Percentiles rank a stretch among this genome's conserved stretches.
These are phyloP conservation scores for Purshia tridentata DNA, from an alignment of 306 rosid species.

Conservation along the genomic window DNA sequence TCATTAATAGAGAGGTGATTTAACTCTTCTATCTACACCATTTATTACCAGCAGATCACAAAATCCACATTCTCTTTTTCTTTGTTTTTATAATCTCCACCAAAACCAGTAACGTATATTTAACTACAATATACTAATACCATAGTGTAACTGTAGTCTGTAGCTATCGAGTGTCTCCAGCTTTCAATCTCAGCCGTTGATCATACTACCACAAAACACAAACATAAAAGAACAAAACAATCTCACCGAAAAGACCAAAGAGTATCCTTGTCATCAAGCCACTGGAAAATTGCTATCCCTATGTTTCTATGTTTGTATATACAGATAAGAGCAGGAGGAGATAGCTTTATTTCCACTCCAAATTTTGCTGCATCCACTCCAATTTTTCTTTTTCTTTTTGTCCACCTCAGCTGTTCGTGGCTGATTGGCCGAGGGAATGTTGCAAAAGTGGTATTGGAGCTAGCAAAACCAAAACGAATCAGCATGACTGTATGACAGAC, in stretches of 20 bases:
- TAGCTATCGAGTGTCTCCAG: no score
- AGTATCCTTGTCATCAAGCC: no score
- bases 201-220: no score
- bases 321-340: not conserved
- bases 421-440: not conserved
- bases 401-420: not conserved
- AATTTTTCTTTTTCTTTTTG: not conserved
- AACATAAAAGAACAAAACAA: no score
- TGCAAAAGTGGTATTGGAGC: not conserved
- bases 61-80: not conserved
- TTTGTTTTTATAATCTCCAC: not conserved
- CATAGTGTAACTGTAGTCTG: no score
- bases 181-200: no score
- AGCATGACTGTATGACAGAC: no score
- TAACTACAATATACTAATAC: not conserved
- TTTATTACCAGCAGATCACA: slow-evolving; percentile 17
- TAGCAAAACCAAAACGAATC: not conserved
- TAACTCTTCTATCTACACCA: slow-evolving; percentile 17
- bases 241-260: no score
- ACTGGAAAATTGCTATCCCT: no score
- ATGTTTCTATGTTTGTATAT: no score
- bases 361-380: slow-evolving; percentile 23
- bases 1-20: slow-evolving; percentile 2
- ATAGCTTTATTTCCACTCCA: slow-evolving; percentile 13
- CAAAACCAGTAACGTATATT: slow-evolving; percentile 1